phyloP scores from a whole-genome alignment of 2,329 filamentous ascomycete species.

The Fusarium cicatricum region DNA sequence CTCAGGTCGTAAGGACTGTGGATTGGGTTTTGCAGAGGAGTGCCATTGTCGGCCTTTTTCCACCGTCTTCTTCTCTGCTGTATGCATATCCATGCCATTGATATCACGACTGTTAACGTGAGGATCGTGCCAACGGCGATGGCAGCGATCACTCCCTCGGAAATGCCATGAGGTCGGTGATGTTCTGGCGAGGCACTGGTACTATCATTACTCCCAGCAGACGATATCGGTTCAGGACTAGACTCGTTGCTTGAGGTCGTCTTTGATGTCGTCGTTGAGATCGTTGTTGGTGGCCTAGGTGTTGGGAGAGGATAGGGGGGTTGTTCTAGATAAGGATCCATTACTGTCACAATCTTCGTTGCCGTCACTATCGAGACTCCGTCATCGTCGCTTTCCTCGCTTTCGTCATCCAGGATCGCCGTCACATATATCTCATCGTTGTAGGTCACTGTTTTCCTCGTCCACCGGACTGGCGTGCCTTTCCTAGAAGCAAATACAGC shows the following conservation, averaged over 20 bases:
- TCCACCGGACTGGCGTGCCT: slow-evolving; percentile 14
- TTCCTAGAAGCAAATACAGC: slow-evolving; percentile 2
- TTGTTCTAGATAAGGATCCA: slow-evolving; percentile 14
- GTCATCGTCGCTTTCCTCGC: background rate
- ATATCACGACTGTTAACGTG: background rate
- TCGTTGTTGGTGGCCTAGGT: background rate
- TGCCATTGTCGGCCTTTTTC: background rate
- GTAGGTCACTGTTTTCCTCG: slow-evolving; percentile 10
- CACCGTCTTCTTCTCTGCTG: slow-evolving; percentile 7
- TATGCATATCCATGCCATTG: slow-evolving; percentile 22
- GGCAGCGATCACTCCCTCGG: slow-evolving; percentile 29
- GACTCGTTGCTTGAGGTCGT: slow-evolving; percentile 4
- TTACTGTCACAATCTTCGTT: slow-evolving; percentile 15
- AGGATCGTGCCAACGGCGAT: slow-evolving; percentile 27
- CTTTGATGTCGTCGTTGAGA: background rate
- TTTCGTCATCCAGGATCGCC: slow-evolving; percentile 4
- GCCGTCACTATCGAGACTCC: slow-evolving; percentile 21
- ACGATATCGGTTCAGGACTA: background rate
- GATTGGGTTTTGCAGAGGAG: slow-evolving; percentile 1
- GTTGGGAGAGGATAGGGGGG: slow-evolving; percentile 3
- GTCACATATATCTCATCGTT: slow-evolving; percentile 15
- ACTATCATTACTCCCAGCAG: background rate
- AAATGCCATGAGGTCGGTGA: slow-evolving; percentile 2
- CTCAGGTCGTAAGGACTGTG: background rate
- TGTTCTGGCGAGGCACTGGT: background rate